Base-by-base conservation (phyloP, 1,284 basidiomycete species). In the Cutaneotrichosporon cutaneum region DNA sequence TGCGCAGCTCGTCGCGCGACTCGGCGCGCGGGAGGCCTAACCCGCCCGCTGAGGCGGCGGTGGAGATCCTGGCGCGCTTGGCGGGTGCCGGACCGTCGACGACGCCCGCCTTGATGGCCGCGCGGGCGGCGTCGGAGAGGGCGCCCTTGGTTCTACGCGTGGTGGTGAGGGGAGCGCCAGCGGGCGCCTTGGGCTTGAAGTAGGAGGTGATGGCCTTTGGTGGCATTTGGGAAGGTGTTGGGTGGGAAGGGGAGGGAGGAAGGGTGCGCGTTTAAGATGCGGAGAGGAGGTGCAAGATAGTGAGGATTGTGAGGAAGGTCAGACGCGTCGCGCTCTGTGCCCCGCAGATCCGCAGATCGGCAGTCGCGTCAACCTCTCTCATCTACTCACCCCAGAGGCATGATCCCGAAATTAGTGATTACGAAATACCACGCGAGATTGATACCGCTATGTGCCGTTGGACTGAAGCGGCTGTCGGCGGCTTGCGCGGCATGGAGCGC, bases 1-100 rank as follows among this genome's bases (percentile, higher is more conserved):
- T 60, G 30, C 70, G 66, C 4, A 77, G 68, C 51, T 76, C 73
- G 21, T 66, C 71, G 3, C 68, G 58, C 5, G 68, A 64, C 6
- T 65, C 54, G 2, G 68, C 67, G n/a, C 55, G 35, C 8, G 68
- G 68, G 6, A 26, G 47, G 33, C 26, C 35, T 11, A 54, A n/a
- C n/a, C 30, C 33, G 35, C 21, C 9, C 16, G 4, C 11, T 1
- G 26, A 13, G 18, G 26, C 27, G 14, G 24, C 47, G 4, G 56
- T 33, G 33, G 56, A 30, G 10, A 48, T 9, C 51, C 59, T 65
- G 7, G 60, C 60, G 18, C 35, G 35, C 53, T 60, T 60, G 16
- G 56, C 53, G 4, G 45, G 21, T 10, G 50, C 26, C 4, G 50
- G 32, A 11, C 22, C 39, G 36, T 55, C 51, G 14, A 54, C 59